Evolutionary conservation across 805 yeast genomes (phyloP), one percentile per base, ranked within the genome.

Genomic region (Maudiozyma bulderi): DNA sequence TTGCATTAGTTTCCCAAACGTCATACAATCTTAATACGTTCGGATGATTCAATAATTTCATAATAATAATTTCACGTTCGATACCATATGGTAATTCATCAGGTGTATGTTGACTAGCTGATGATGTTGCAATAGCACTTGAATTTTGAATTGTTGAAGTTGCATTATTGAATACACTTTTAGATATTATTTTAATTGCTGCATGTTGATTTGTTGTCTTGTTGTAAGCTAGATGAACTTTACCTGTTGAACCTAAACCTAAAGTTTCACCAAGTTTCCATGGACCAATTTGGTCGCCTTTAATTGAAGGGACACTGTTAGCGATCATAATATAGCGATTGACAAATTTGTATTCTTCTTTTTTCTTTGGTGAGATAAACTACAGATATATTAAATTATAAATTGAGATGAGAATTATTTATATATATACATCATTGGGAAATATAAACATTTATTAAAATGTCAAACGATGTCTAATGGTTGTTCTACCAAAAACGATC

Each of bases 181-280:
- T 93, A 32, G 98, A 95, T 10, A 93, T 95, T 54, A 93, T 89
- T 67, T 93, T 93, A 46, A 93, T 95, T 1, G 99, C 99, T 3
- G 99, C 98, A 50, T 88, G 77, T 67, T 88, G 84, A 45, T 93
- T 93, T 1, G 93, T 84, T 47, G 77, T 76, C 41, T 81, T 76
- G 64, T 93, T 95, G 57, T 88, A 84, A 13, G 99, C 98, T 49
- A 93, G 74, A 51, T 96, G 73, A 14, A 93, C 99, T 53, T 97
- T 77, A 28, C 99, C 98, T 1, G 96, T 87, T 11, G 95, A 85
- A n/a, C 99, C 99, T 51, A 95, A 76, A 28, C 99, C 99, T 46
- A 93, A 72, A 2, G 99, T 93, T 56, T 91, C 77, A 31, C 98
- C 98, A 37, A 93, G 72, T 62, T 88, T 86, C 99, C 99, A 93